phyloP scores from a whole-genome alignment of 192 early-diverging fungal species.

The Coemansia sp. region DNA sequence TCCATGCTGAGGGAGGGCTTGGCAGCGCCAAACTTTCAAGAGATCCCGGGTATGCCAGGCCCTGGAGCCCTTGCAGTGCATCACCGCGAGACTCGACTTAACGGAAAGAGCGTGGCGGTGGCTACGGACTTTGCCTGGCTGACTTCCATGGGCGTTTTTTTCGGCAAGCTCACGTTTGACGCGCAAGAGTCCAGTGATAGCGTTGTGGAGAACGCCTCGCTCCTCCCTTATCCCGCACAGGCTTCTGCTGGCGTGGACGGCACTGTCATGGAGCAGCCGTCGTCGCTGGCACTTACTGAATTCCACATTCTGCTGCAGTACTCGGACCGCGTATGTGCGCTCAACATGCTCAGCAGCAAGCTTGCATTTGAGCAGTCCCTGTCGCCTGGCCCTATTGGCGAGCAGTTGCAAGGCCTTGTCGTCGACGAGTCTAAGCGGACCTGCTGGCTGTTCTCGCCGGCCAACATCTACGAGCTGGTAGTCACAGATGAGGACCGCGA shows the following conservation, averaged over 20 bases:
- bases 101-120: conserved; percentile 15
- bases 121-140: conserved; percentile 85
- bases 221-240: conserved; percentile 77
- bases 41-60: conserved; percentile 62
- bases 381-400: conserved; percentile 45
- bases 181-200: conserved; percentile 75
- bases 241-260: conserved; percentile 3
- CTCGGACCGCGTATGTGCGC: conserved; percentile 71
- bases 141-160: conserved; percentile 87
- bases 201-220: conserved; percentile 77
- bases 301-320: conserved; percentile 92
- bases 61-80: conserved; percentile 40
- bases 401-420: conserved; percentile 67
- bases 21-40: conserved; percentile 63
- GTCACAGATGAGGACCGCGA: conserved; percentile 93
- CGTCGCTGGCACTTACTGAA: conserved; percentile 82
- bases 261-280: conserved; percentile 60
- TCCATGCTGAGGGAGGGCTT: conserved; percentile 74
- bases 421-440: conserved; percentile 82
- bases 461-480: conserved; percentile 86
- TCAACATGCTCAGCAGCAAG: conserved; percentile 81
- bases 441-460: conserved; percentile 91
- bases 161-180: conserved; percentile 80
- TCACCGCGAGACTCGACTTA: conserved; percentile 19
- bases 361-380: conserved; percentile 85